These are phyloP conservation scores for Fragaria iinumae DNA, from an alignment of 306 rosid genomes.

Conservation along the genomic window DNA sequence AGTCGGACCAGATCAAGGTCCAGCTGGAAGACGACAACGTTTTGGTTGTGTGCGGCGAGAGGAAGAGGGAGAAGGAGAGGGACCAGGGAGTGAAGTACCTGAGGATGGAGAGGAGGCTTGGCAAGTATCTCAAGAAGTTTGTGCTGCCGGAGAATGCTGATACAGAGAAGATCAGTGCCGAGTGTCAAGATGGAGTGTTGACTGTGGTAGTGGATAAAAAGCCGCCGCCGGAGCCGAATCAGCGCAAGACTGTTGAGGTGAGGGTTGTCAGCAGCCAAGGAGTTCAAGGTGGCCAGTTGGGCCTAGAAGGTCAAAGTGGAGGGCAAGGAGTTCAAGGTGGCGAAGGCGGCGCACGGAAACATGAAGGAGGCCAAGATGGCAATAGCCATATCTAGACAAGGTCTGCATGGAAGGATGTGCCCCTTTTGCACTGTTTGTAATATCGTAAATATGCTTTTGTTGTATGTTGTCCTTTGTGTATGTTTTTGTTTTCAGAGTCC, in stretches of 20 bases:
- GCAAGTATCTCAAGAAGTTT: constrained; percentile 49
- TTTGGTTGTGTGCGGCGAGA: constrained; percentile 46
- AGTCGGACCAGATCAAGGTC: constrained; percentile 31
- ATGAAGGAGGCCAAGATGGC: background rate
- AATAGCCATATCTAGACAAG: background rate
- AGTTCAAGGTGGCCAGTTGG: background rate
- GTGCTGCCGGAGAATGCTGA: constrained; percentile 42
- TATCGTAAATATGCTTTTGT: background rate
- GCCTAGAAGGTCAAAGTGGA: background rate
- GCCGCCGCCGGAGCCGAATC: constrained; percentile 49
- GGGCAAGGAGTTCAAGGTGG: background rate
- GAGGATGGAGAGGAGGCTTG: constrained; percentile 57
- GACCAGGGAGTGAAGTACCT: constrained; percentile 31
- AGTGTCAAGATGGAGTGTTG: constrained; percentile 44
- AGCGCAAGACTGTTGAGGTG: constrained; percentile 34
- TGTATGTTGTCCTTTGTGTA: background rate
- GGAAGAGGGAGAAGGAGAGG: constrained; percentile 39
- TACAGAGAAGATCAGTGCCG: constrained; percentile 33
- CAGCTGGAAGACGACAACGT: constrained; percentile 37
- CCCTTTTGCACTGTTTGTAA: background rate
- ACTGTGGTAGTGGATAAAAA: constrained; percentile 32
- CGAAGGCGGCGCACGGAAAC: background rate
- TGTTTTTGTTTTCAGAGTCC: background rate
- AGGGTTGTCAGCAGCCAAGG: background rate
- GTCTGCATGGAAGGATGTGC: background rate